Base-by-base conservation (phyloP, 164 flowering plant genomes). In the Magnolia officinalis region DNA sequence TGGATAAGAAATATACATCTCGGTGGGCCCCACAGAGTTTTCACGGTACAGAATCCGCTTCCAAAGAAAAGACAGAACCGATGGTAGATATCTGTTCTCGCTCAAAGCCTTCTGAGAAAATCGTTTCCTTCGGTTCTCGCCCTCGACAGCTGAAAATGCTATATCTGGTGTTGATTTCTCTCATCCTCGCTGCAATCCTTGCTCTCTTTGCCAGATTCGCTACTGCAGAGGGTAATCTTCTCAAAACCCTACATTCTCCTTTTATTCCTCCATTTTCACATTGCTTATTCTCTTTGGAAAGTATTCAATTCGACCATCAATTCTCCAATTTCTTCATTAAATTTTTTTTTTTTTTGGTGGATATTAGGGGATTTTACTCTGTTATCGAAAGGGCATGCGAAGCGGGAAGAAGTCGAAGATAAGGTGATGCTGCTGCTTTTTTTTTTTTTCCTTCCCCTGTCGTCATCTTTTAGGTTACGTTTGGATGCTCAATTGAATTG, bases 401-500 rank as follows among this genome's bases (percentile, higher is more conserved):
- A 91, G 79, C 88, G 90, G 31, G 89, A 91, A 77, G 90, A 86
- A 84, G 86, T 92, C 58, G 91, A 94, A 81, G 96, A 92, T 79
- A 94, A 91, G 92, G 97, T 87, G 16, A 77, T 68, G 52, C 29
- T 63, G n/a, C 45, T 50, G 70, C 20, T 75, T 76, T 6, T 52
- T 16, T 9, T 20, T 71, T 21, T 10, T 18, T 50, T 71, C 3
- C 9, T 0, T 0, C 8, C 6, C 45, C 19, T 0, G 73, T 29
- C 10, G 51, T 61, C 0, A 51, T 20, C 18, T 21, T 69, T 64
- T 37, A 37, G 6, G 45, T 37, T 26, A 1, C 45, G 45, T 37
- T 37, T 37, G 45, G 45, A 37, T 26, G 29, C 29, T 26, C 29
- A 26, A 26, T 26, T 26, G 29, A 26, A 26, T 26, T 26, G 29